A percentile compares a stretch with the other conserved stretches of the same genome.
These are phyloP conservation scores for Fraxinus americana DNA, from an alignment of 257 asterid species.

Conservation along the genomic window DNA sequence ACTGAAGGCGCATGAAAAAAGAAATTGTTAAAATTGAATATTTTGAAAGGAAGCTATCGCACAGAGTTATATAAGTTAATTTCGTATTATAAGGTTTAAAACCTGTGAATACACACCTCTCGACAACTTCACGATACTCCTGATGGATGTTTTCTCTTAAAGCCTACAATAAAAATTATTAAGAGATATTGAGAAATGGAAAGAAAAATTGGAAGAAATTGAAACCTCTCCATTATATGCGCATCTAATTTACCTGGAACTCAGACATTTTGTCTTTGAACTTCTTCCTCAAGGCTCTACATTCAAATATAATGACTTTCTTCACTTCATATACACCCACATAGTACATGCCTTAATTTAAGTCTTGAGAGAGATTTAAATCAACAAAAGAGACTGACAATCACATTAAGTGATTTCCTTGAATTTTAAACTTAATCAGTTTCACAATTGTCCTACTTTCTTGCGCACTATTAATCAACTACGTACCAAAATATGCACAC, in stretches of 20 bases:
- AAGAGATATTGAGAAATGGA: conserved; percentile 23
- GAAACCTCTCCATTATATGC: conserved; percentile 15
- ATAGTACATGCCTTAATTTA: not conserved
- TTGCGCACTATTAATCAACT: not conserved
- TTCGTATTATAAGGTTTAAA: conserved; percentile 25
- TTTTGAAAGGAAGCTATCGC: conserved; percentile 19
- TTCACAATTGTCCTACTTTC: not conserved
- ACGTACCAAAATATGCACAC: not conserved
- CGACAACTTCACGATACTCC: conserved; percentile 97
- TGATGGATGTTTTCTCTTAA: conserved; percentile 90
- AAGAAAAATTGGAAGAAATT: conserved; percentile 7
- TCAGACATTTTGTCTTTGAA: conserved; percentile 92
- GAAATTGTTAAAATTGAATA: conserved; percentile 24
- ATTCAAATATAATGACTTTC: conserved; percentile 29
- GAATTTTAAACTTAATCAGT: not conserved
- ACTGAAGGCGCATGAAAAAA: conserved; percentile 52
- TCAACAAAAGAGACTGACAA: not conserved
- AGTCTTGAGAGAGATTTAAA: not conserved
- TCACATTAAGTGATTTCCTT: not conserved
- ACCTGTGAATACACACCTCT: conserved; percentile 99
- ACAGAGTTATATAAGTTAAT: conserved; percentile 19
- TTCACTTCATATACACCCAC: not conserved
- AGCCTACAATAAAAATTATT: conserved; percentile 65
- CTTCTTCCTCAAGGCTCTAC: conserved; percentile 92
- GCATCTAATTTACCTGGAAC: conserved; percentile 67